These are phyloP conservation scores for Wickerhamiella pararugosa DNA, from an alignment of 1,139 yeast genomes.

Conservation along the genomic window DNA sequence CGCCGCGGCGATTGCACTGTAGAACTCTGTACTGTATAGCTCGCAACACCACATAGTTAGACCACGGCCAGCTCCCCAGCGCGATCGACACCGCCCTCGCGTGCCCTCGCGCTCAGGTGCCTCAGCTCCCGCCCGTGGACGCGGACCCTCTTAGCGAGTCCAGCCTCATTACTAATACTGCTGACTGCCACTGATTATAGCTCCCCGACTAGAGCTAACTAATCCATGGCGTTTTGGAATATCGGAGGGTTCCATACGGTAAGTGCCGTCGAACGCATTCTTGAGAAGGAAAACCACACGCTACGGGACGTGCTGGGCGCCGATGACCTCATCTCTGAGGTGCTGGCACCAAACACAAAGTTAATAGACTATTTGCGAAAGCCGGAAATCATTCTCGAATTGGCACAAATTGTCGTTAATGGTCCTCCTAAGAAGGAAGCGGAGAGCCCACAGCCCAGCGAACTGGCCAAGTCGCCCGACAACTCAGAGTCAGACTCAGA, in stretches of 20 bases:
- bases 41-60: no score
- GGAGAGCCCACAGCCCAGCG: constrained; percentile 3
- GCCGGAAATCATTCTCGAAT: constrained; percentile 46
- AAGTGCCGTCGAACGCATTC: constrained; percentile 56
- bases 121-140: no score
- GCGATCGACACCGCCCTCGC: no score
- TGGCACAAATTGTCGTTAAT: constrained; percentile 46
- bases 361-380: constrained; percentile 67
- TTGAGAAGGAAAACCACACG: constrained; percentile 41
- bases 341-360: constrained; percentile 67
- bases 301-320: constrained; percentile 68
- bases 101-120: no score
- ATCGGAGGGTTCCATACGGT: constrained; percentile 72
- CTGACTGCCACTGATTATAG: no score
- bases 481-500: constrained; percentile 12
- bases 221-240: constrained; percentile 60
- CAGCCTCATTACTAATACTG: no score
- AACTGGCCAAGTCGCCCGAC: constrained; percentile 1
- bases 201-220: neutral
- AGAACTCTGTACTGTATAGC: no score
- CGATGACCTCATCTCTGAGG: constrained; percentile 71
- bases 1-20: no score
- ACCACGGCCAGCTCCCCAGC: no score
- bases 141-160: no score
- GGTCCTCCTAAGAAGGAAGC: constrained; percentile 10